These are phyloP conservation scores for Fusarium lyarnte DNA, from an alignment of 2,329 filamentous ascomycete species.

Conservation along the genomic window DNA sequence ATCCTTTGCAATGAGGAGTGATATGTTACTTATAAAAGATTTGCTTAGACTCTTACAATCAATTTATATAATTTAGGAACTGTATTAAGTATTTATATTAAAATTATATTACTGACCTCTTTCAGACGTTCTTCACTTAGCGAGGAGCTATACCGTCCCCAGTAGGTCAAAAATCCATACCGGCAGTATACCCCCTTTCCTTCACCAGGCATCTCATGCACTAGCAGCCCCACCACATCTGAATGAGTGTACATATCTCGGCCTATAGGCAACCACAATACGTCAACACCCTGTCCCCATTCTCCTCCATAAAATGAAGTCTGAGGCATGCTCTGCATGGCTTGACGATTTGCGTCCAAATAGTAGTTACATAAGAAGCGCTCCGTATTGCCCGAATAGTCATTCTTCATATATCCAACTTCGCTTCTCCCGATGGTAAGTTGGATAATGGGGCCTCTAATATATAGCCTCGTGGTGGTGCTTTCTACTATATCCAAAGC, in stretches of 20 bases:
- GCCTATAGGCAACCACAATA: background rate
- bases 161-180: background rate
- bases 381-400: background rate
- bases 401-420: background rate
- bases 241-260: rapidly evolving
- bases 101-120: background rate
- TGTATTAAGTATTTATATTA: background rate
- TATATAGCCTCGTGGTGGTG: background rate
- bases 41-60: too few species aligned
- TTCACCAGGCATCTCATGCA: background rate
- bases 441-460: background rate
- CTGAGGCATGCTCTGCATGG: background rate
- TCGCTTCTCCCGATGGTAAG: background rate
- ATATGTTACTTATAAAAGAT: too few species aligned
- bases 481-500: background rate
- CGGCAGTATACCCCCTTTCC: background rate
- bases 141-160: too few species aligned
- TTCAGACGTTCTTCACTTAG: background rate
- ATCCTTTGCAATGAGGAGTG: too few species aligned
- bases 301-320: rapidly evolving
- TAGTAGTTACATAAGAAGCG: rapidly evolving
- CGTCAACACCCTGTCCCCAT: background rate
- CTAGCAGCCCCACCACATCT: rapidly evolving
- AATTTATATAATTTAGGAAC: too few species aligned
- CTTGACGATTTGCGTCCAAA: background rate